A percentile compares a stretch with the other conserved stretches of the same genome.
Evolutionary conservation across 2,329 filamentous ascomycete genomes (phyloP).

Genomic region (Neonectria faginata): DNA sequence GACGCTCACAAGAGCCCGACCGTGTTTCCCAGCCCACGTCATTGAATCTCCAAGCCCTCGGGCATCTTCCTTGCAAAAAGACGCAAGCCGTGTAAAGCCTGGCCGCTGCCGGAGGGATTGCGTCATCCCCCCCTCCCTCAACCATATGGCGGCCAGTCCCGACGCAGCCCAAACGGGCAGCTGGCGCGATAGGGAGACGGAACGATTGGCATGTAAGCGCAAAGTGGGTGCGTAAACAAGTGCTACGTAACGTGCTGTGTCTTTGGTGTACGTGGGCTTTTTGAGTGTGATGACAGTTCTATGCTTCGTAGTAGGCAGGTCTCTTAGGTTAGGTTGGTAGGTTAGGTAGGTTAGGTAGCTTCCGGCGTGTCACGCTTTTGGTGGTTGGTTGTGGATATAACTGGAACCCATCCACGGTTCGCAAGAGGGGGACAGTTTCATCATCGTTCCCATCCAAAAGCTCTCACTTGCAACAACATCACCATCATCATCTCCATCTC

Average conservation of each 20-base stretch:
- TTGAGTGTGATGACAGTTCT: constrained; percentile 8
- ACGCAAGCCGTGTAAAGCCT: constrained; percentile 14
- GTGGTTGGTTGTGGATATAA: constrained; percentile 39
- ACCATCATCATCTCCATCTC: constrained; percentile 16
- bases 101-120: constrained; percentile 15
- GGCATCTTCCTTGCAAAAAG: constrained; percentile 18
- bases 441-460: constrained; percentile 20
- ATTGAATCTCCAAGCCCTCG: constrained; percentile 10
- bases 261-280: no score
- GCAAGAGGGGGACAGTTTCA: constrained; percentile 10
- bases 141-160: constrained; percentile 20
- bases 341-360: constrained; percentile 13
- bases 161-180: constrained; percentile 19
- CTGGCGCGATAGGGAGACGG: constrained; percentile 7
- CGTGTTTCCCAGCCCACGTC: constrained; percentile 14
- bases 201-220: constrained; percentile 1
- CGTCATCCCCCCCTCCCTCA: constrained; percentile 20
- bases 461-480: constrained; percentile 33
- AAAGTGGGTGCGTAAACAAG: constrained; percentile 20
- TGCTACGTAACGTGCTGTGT: constrained; percentile 11
- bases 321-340: constrained; percentile 4
- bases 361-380: constrained; percentile 42
- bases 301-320: constrained; percentile 18
- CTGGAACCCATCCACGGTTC: constrained; percentile 36
- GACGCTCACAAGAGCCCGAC: background rate